Evolutionary conservation across 441 rosid species (phyloP).

Genomic region (Eutrema salsugineum): DNA sequence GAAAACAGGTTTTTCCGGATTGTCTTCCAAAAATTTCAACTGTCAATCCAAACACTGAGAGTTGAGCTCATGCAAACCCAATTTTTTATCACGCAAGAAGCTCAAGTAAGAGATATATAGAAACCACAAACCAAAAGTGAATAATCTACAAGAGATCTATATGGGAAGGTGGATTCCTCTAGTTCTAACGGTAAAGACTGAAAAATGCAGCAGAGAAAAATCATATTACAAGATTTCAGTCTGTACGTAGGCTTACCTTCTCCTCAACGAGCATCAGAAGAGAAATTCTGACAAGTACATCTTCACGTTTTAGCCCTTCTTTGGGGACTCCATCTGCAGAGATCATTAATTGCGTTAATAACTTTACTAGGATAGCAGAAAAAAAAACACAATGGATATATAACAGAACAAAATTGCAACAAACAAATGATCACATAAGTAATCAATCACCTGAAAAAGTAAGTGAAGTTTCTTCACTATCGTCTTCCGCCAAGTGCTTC

Average conservation of each 20-base stretch:
- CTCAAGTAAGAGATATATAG: background rate
- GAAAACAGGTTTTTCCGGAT: slow-evolving; percentile 47
- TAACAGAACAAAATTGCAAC: background rate
- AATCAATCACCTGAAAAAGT: slow-evolving; percentile 60
- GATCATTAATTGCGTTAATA: slow-evolving; percentile 13
- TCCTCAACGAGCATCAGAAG: slow-evolving; percentile 46
- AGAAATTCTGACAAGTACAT: slow-evolving; percentile 64
- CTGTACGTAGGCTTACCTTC: slow-evolving; percentile 49
- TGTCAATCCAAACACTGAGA: slow-evolving; percentile 28
- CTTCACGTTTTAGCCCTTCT: slow-evolving; percentile 55
- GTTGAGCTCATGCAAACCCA: slow-evolving; percentile 1
- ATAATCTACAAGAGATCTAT: background rate
- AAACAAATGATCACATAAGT: background rate
- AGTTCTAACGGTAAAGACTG: background rate
- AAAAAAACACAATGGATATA: background rate
- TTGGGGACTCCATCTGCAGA: slow-evolving; percentile 84
- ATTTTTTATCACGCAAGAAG: background rate
- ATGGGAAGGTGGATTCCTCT: background rate
- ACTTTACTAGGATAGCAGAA: background rate
- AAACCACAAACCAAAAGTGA: background rate
- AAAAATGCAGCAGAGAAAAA: no score
- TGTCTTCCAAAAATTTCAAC: slow-evolving; percentile 45
- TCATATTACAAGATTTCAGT: background rate
- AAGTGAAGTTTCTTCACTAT: slow-evolving; percentile 41
- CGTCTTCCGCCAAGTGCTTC: slow-evolving; percentile 54